Conservation (phyloP, 177 flowering plant species). For the Telopea speciosissima region DNA sequence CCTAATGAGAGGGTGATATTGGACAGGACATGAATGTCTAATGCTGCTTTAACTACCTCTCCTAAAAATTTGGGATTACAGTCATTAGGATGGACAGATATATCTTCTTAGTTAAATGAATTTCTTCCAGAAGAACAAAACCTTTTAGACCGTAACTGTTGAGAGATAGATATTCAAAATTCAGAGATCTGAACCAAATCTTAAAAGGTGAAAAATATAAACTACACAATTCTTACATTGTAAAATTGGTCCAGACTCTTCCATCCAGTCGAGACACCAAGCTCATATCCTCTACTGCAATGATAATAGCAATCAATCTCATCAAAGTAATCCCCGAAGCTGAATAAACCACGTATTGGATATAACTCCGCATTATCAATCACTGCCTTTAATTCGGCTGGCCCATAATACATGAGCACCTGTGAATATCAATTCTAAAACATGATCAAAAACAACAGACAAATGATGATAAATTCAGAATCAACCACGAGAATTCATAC, state of each 20-base stretch:
- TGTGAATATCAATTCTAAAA: constrained; percentile 19
- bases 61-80: no score
- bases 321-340: constrained; percentile 57
- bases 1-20: no score
- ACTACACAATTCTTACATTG: constrained; percentile 44
- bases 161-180: background rate
- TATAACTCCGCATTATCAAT: constrained; percentile 74
- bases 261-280: constrained; percentile 95
- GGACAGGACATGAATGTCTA: no score
- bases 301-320: constrained; percentile 88
- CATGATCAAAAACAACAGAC: constrained; percentile 2
- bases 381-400: constrained; percentile 47
- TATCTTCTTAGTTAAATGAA: background rate
- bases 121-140: background rate
- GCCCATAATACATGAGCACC: constrained; percentile 78
- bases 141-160: background rate
- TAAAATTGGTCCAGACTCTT: constrained; percentile 50
- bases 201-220: background rate
- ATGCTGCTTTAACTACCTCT: no score
- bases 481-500: background rate
- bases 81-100: no score
- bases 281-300: constrained; percentile 51
- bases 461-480: background rate
- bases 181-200: background rate
- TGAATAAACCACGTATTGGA: constrained; percentile 79